These are phyloP conservation scores for Eimeria sp. DNA, from an alignment of 169 alveolate species.

Conservation along the genomic window DNA sequence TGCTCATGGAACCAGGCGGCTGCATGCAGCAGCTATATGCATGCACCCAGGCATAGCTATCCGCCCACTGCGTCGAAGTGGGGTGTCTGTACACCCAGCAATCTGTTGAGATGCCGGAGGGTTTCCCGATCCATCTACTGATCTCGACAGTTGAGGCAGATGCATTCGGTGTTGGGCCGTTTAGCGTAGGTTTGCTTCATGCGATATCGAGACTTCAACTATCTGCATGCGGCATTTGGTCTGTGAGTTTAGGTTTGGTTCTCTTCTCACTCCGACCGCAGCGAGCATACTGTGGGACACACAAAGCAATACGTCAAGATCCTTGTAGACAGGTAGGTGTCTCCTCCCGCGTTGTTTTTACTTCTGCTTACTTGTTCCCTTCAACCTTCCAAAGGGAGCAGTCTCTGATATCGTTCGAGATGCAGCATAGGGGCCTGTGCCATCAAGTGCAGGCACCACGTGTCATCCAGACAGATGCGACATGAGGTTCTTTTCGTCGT, in stretches of 20 bases:
- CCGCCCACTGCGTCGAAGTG: background rate
- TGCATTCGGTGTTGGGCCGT: background rate
- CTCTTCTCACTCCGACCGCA: conserved; percentile 61
- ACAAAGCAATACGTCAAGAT: conserved; percentile 86
- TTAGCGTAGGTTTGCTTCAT: too few relatives aligned
- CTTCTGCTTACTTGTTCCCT: background rate
- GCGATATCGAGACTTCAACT: too few relatives aligned
- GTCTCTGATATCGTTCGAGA: background rate
- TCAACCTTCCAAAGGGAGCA: background rate
- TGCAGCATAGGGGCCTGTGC: background rate
- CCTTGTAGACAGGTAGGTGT: conserved; percentile 75
- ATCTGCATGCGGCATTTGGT: background rate
- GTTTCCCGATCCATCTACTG: background rate
- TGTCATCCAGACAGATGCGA: background rate
- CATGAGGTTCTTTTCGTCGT: background rate
- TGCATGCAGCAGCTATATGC: background rate
- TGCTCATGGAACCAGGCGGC: background rate
- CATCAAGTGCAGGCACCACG: background rate
- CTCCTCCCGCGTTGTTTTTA: background rate
- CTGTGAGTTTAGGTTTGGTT: conserved; percentile 82
- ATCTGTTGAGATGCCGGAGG: background rate
- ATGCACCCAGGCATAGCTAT: background rate
- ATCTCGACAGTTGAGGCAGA: background rate
- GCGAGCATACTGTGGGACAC: conserved; percentile 85
- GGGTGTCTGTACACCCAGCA: background rate